Evolutionary conservation across 2,329 filamentous ascomycete species (phyloP).

Genomic region (Sclerotinia minor): DNA sequence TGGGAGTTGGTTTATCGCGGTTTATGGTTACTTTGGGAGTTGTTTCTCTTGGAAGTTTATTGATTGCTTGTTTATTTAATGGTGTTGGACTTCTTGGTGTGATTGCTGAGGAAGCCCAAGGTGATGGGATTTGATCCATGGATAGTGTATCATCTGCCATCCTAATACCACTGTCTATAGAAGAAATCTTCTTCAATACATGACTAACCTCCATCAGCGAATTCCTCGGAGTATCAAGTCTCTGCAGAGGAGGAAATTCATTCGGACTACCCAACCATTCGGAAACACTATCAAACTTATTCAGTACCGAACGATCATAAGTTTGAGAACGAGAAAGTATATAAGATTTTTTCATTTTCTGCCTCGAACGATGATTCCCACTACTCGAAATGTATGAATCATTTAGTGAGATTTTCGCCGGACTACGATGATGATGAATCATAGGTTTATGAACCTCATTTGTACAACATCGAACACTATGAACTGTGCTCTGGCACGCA

Average conservation of each 20-base stretch:
- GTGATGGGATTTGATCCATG: neutral
- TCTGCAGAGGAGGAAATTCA: neutral
- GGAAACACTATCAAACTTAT: neutral
- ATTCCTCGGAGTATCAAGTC: neutral
- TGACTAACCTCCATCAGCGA: neutral
- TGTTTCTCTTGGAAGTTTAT: neutral
- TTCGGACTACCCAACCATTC: conserved; percentile 15
- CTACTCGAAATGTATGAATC: neutral
- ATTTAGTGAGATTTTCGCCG: neutral
- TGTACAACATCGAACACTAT: conserved; percentile 37
- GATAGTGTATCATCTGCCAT: neutral
- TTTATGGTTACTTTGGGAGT: neutral
- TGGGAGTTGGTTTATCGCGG: neutral
- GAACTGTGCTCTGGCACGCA: conserved; percentile 35
- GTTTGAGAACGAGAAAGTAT: conserved; percentile 6
- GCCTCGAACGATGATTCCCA: neutral
- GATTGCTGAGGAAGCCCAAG: neutral
- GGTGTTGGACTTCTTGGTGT: neutral
- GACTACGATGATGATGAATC: conserved; percentile 30
- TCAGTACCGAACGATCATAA: neutral
- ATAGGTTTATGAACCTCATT: conserved; percentile 33
- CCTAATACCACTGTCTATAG: neutral
- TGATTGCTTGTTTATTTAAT: neutral
- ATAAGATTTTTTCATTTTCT: conserved; percentile 1
- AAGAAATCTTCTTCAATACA: accelerated